Conservation (phyloP, 257 asterid genomes). For the Forsythia viridissima region DNA sequence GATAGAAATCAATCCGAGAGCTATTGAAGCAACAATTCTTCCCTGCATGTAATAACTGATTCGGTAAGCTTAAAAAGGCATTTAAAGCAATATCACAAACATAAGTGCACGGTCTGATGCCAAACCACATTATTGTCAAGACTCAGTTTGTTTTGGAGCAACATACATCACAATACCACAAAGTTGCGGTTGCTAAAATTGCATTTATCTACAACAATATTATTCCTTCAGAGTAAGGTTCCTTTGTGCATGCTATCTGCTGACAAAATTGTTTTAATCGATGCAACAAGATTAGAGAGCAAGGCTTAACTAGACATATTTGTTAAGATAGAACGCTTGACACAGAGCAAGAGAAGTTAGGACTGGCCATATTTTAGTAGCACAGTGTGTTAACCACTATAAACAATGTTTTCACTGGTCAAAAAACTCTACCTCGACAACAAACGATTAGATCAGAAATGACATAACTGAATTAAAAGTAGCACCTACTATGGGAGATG, state of each 20-base stretch:
- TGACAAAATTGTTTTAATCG: not conserved
- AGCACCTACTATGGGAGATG: not conserved
- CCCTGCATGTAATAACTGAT: conserved; percentile 55
- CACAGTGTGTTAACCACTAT: not conserved
- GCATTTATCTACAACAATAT: too few species aligned
- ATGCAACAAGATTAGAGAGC: not conserved
- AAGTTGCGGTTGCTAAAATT: not conserved
- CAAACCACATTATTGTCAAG: not conserved
- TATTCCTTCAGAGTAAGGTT: not conserved
- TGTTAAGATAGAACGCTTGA: not conserved
- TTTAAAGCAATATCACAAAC: conserved; percentile 3
- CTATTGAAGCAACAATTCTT: conserved; percentile 88
- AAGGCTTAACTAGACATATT: not conserved
- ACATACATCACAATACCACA: not conserved
- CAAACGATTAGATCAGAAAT: not conserved
- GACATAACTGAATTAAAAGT: not conserved
- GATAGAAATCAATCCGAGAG: conserved; percentile 78
- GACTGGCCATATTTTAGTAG: not conserved
- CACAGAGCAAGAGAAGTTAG: not conserved
- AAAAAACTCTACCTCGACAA: not conserved
- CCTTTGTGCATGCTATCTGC: not conserved
- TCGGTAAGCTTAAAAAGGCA: conserved; percentile 8
- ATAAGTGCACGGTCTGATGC: not conserved
- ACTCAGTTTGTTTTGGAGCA: conserved; percentile 1
- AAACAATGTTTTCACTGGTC: not conserved